Evolutionary conservation across 2,329 filamentous ascomycete genomes (phyloP).

Genomic region (Sclerotinia borealis): DNA sequence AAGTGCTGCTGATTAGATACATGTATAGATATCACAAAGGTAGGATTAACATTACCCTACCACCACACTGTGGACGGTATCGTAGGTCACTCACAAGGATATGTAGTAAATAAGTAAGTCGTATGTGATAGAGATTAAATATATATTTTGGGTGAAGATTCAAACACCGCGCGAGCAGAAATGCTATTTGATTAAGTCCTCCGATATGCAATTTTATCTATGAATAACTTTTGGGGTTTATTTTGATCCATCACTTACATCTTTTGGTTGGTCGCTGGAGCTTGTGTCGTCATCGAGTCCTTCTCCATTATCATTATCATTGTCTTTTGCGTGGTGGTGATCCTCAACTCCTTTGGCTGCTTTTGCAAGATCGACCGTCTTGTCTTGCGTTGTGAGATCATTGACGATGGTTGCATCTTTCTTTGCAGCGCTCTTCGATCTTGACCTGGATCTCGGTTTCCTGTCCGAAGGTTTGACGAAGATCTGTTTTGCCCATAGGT

Average conservation of each 20-base stretch:
- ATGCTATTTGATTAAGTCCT: slow-evolving; percentile 8
- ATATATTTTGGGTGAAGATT: not conserved
- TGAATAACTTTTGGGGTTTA: not conserved
- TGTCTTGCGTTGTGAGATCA: slow-evolving; percentile 23
- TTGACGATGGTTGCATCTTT: slow-evolving; percentile 28
- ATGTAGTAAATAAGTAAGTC: too few species aligned
- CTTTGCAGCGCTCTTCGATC: slow-evolving; percentile 26
- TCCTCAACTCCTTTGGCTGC: slow-evolving; percentile 15
- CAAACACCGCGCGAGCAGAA: slow-evolving; percentile 13
- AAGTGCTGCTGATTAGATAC: not conserved
- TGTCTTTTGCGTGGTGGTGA: slow-evolving; percentile 12
- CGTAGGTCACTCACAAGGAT: not conserved
- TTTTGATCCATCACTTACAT: slow-evolving; percentile 25
- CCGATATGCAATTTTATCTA: not conserved
- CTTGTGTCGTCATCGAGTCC: not conserved
- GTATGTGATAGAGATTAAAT: not conserved
- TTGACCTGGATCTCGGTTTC: slow-evolving; percentile 20
- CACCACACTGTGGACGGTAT: slow-evolving; percentile 8
- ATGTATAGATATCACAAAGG: not conserved
- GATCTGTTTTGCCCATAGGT: slow-evolving; percentile 46
- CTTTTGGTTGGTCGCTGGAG: not conserved
- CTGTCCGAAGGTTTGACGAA: slow-evolving; percentile 26
- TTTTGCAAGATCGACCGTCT: slow-evolving; percentile 19
- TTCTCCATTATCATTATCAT: slow-evolving; percentile 7
- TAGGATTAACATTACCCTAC: not conserved